These are phyloP conservation scores for Linum tenue DNA, from an alignment of 345 rosid species.

Conservation along the genomic window DNA sequence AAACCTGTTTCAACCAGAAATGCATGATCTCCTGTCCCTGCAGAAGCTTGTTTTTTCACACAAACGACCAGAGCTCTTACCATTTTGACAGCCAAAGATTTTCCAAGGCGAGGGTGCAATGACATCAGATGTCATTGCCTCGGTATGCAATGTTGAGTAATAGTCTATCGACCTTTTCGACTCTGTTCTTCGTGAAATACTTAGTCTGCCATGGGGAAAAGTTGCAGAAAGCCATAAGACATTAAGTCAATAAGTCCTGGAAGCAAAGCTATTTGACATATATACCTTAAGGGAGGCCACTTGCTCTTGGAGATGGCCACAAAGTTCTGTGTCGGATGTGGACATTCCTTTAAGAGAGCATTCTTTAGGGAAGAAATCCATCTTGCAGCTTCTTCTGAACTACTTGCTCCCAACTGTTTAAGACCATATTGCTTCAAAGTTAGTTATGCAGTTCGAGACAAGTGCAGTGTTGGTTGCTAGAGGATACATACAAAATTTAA, in stretches of 20 bases:
- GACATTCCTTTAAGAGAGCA: constrained; percentile 58
- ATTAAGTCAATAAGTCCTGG: not conserved
- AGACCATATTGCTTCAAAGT: constrained; percentile 8
- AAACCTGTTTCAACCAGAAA: constrained; percentile 5
- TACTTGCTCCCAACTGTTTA: constrained; percentile 73
- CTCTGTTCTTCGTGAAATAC: constrained; percentile 33
- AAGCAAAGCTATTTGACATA: not conserved
- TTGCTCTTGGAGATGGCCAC: constrained; percentile 44
- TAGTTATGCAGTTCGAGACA: not conserved
- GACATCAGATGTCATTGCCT: constrained; percentile 61
- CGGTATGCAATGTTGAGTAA: constrained; percentile 35
- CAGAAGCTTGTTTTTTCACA: not conserved
- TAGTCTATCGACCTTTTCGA: constrained; percentile 43
- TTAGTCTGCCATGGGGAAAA: constrained; percentile 10
- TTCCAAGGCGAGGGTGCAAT: constrained; percentile 91
- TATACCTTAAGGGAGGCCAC: constrained; percentile 44
- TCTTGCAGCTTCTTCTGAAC: constrained; percentile 89
- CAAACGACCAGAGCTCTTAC: constrained; percentile 24
- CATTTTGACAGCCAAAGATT: constrained; percentile 92
- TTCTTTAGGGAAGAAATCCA: constrained; percentile 71
- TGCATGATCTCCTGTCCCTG: not conserved
- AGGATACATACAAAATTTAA: not conserved
- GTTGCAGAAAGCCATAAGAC: not conserved
- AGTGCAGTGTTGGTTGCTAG: not conserved
- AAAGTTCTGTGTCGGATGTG: constrained; percentile 37